phyloP scores from a whole-genome alignment of 2,329 filamentous ascomycete species.

The Aspergillus proliferans region DNA sequence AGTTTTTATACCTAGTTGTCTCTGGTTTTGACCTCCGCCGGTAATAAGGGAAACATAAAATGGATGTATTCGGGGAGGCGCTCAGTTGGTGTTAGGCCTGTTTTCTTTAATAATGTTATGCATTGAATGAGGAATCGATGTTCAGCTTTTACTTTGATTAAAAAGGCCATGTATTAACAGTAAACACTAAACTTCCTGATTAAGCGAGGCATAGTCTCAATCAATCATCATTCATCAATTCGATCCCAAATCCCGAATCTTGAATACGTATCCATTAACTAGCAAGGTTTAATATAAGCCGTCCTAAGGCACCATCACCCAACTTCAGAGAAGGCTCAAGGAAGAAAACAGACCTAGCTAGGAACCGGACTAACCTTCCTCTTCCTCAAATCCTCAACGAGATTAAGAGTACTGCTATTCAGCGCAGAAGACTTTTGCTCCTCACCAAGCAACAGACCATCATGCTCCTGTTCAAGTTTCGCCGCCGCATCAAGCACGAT shows the following conservation, averaged over 20 bases:
- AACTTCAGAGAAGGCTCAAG: neutral
- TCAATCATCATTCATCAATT: neutral
- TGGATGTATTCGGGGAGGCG: neutral
- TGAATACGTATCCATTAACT: neutral
- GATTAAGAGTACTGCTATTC: conserved; percentile 51
- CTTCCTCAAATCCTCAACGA: conserved; percentile 78
- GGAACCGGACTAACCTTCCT: conserved; percentile 16
- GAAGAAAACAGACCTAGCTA: conserved; percentile 8
- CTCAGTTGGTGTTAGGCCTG: conserved; percentile 6
- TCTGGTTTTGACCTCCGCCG: neutral
- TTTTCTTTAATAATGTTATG: neutral
- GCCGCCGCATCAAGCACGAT: conserved; percentile 31
- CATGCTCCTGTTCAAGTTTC: conserved; percentile 25
- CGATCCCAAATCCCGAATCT: neutral
- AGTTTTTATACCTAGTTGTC: conserved; percentile 2
- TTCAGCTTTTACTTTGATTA: neutral
- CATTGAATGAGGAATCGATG: neutral
- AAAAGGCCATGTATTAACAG: too few relatives aligned
- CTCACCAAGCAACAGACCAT: conserved; percentile 21
- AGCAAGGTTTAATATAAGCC: neutral
- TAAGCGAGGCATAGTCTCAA: neutral
- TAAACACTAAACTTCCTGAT: neutral
- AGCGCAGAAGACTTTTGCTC: conserved; percentile 34
- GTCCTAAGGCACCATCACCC: neutral
- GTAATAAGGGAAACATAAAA: conserved; percentile 6